Conservation (phyloP, 2,329 filamentous ascomycete species). For the Tolypocladium sp. region DNA sequence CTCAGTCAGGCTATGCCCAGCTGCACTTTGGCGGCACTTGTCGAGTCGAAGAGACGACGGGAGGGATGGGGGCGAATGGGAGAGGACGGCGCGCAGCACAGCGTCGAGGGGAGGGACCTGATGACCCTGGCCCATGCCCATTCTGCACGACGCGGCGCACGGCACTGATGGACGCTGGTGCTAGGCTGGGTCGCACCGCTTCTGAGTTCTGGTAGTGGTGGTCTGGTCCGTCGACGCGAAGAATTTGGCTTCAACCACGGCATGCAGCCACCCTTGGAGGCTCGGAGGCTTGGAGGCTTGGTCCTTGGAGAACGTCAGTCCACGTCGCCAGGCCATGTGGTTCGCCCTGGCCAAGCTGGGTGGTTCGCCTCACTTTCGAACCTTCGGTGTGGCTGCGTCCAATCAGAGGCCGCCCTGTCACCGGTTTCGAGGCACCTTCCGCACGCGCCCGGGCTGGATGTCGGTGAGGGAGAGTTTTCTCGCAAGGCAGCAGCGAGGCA, state of each 20-base stretch:
- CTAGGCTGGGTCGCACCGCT: neutral
- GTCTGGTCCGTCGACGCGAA: neutral
- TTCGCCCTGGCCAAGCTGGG: neutral
- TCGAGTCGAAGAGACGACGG: no score
- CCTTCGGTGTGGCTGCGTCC: constrained; percentile 4
- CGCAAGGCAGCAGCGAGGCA: constrained; percentile 1
- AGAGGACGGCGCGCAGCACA: neutral
- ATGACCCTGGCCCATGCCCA: neutral
- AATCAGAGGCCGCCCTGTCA: constrained; percentile 3
- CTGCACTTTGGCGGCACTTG: no score
- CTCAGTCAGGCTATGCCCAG: no score
- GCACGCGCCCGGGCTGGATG: neutral
- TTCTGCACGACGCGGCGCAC: neutral
- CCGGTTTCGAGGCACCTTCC: neutral
- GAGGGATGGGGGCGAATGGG: neutral
- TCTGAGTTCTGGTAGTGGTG: neutral
- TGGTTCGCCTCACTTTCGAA: constrained; percentile 4
- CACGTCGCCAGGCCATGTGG: neutral
- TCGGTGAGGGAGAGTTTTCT: neutral
- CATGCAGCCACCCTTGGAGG: neutral
- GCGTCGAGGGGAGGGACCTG: neutral
- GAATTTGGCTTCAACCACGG: neutral
- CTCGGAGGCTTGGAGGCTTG: neutral
- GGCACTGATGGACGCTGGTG: neutral
- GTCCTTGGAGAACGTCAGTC: neutral